Evolutionary conservation across 1,284 basidiomycete genomes (phyloP), one percentile per base, ranked within the genome.

Genomic region (Fomitiporia mediterranea): DNA sequence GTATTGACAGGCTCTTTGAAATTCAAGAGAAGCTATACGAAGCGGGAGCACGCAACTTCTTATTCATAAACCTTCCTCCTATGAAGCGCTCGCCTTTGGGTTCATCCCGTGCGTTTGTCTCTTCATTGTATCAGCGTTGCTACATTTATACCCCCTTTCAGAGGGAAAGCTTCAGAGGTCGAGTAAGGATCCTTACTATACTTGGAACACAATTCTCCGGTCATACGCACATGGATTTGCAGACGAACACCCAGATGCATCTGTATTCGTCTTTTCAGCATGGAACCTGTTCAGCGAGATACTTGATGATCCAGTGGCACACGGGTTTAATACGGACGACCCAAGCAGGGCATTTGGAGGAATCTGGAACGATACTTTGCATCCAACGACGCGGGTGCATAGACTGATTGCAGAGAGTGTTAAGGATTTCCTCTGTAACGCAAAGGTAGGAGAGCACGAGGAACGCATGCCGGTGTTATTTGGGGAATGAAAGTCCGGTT

Each of bases 41-140:
- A 1, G 65, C 68, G 1, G 78, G 78, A 28, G 83, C 81, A 11
- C 74, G 83, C 2, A 85, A 84, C 64, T 84, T 86, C 63, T 62
- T 84, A 32, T 78, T 85, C 61, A 71, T 86, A 8, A 80, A 85
- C 59, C 72, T 85, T 0, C 83, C 84, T 4, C 81, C 83, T 0
- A 76, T 85, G 8, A 63, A 82, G 47, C 69, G 35, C 60, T 68
- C 11, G 63, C 66, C 13, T 69, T 67, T 58, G 53, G 27, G 43
- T 7, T 15, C 9, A 25, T n/a, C 13, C 30, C 23, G 43, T 46
- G 30, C 27, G 43, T 43, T 4, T 21, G 3, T 21, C 21, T 21
- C 17, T 3, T 39, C 37, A 4, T 39, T 13, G 15, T 13, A n/a
- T 13, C 37, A 13, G 15, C 37, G 19, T 39, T 13, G 35, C n/a